Base-by-base conservation (phyloP, 805 yeast genomes). In the Lipomyces orientalis region DNA sequence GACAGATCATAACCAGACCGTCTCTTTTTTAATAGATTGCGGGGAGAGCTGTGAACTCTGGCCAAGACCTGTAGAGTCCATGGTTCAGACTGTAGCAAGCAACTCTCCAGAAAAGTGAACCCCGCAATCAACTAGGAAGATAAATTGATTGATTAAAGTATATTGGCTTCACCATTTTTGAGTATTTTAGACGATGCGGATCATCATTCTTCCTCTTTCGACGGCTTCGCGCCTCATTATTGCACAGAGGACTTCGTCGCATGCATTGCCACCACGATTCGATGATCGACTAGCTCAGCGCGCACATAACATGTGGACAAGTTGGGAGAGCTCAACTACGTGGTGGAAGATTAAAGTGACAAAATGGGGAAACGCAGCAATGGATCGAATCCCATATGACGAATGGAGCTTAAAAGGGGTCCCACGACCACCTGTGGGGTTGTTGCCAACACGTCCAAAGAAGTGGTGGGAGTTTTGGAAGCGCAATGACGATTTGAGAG, bases 381-480 rank as follows among this genome's bases (percentile, higher is more conserved):
- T 93, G 71, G 84, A 85, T 62, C 82, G 86, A 29, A 86, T 90
- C 6, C 91, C 94, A 1, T 93, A 94, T 86, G 87, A 88, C 71
- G 98, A 93, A 75, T 85, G 86, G 73, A 85, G 92, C 58, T 80
- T 93, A 67, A 82, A 87, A 68, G 85, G 94, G 1, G 85, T 94
- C 31, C 98, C 98, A 0, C 87, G 93, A n/a, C 64, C 66, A 33
- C 71, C 69, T 8, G 55, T 54, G 16, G 71, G 68, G n/a, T 61
- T 65, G 39, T 62, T 60, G 33, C 46, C 58, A 22, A 25, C 14
- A 16, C 14, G n/a, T 7, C 64, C 65, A 19, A 46, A 59, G 39
- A 12, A 34, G 16, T 58, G 65, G 68, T 67, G 69, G 2, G 84
- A 85, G 65, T 78, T 80, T 49, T 81, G 88, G 46, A 79, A 91